Evolutionary conservation across 352 stramenopile genomes (phyloP).

Genomic region (Saprolegnia diclina): DNA sequence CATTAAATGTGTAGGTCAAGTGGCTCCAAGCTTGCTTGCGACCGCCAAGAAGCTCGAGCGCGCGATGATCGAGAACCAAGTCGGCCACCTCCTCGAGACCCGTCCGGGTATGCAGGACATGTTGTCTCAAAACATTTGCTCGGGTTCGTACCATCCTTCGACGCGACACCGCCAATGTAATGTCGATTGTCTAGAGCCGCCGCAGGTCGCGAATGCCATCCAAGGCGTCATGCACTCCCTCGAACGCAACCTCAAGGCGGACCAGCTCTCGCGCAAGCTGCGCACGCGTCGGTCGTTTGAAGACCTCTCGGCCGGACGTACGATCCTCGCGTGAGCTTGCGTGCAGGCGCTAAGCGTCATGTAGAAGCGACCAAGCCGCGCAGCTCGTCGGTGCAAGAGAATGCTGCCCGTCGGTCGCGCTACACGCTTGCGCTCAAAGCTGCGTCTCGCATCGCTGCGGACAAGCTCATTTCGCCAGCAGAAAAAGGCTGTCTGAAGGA

Average conservation of each 20-base stretch:
- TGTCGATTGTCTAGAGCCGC: not conserved
- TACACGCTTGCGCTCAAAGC: slow-evolving; percentile 80
- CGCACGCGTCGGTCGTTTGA: slow-evolving; percentile 58
- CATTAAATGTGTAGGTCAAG: slow-evolving; percentile 29
- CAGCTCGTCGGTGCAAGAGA: not conserved
- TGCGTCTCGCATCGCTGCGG: slow-evolving; percentile 62
- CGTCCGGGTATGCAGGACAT: slow-evolving; percentile 74
- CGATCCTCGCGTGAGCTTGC: not conserved
- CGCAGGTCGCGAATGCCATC: slow-evolving; percentile 36
- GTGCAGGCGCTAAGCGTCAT: not conserved
- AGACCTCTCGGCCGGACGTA: slow-evolving; percentile 36
- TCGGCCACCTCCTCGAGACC: slow-evolving; percentile 70
- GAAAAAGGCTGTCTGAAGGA: slow-evolving; percentile 79
- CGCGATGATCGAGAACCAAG: slow-evolving; percentile 73
- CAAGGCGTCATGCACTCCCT: slow-evolving; percentile 69
- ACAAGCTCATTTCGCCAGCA: slow-evolving; percentile 71
- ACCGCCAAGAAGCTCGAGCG: slow-evolving; percentile 75
- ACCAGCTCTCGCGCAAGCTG: slow-evolving; percentile 61
- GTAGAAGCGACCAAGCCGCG: not conserved
- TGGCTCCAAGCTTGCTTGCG: slow-evolving; percentile 58
- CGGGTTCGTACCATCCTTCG: slow-evolving; percentile 34
- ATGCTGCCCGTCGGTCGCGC: slow-evolving; percentile 41
- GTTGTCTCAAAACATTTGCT: slow-evolving; percentile 63
- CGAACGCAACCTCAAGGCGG: slow-evolving; percentile 61
- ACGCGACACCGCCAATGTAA: not conserved